These are phyloP conservation scores for barley (Hordeum vulgare) DNA, from an alignment of 176 grass and related monocot species.

Conservation along the genomic window MorexV3_pseudomolecules_assembly NC_058522.1:49398657-49399156, in stretches of 20 bases:
- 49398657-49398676: constrained; percentile 5
- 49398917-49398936: background rate
- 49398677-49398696: constrained; percentile 3
- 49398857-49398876: background rate
- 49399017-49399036: constrained; percentile 19
- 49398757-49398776: background rate
- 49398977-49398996: constrained; percentile 46
- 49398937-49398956: constrained; percentile 29
- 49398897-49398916: background rate
- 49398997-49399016: constrained; percentile 44
- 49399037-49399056: constrained; percentile 33
- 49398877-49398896: background rate
- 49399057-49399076: background rate
- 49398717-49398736: background rate
- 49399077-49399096: constrained; percentile 35
- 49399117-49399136: background rate
- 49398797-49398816: background rate
- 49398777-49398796: background rate
- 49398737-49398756: constrained; percentile 12
- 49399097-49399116: constrained; percentile 25
- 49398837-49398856: background rate
- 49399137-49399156: background rate
- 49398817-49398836: no score
- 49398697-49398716: constrained; percentile 5
- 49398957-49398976: constrained; percentile 25